Evolutionary conservation across 2,329 filamentous ascomycete species (phyloP), one percentile per base, ranked within the genome.

Genomic region (Colletotrichum sojae): DNA sequence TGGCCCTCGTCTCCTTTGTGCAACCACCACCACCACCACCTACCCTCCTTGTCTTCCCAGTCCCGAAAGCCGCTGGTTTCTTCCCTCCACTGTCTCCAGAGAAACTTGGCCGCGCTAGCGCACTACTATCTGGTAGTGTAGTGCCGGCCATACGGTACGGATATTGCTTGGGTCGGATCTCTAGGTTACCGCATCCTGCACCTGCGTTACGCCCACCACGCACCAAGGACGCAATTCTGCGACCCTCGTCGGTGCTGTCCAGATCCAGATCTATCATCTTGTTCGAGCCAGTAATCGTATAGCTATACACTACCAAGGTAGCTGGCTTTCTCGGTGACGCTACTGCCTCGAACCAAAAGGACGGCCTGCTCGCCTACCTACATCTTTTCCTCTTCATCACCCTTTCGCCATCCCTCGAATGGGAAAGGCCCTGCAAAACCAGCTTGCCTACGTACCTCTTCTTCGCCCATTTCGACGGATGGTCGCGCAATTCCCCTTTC

Each of bases 111-210:
- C 22, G 31, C 54, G 61, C 54, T 68, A 68, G 61, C 54, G 20
- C 22, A 25, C 40, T 65, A 53, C 31, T 36, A 36, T 8, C 6
- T 36, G 31, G 8, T 36, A 36, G 31, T 6, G 48, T 58, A 65
- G 53, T 65, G 61, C 66, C 61, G 43, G 54, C 49, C 55, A 52
- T 54, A 59, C 61, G 61, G 66, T 68, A 68, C 61, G 27, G 39
- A 68, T 65, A 53, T 48, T 49, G 46, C 60, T 54, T 58, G 60
- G 36, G 45, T 55, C 49, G 22, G 39, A 36, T 66, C 39, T 49
- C 61, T 36, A 9, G 31, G 31, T 36, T 36, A 36, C 61, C 61
- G 61, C 61, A 54, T 68, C 53, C 27, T 63, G 45, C 59, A 52
- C 20, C 60, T 54, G 53, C 61, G 53, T 65, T 53, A 18, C 65